These are phyloP conservation scores for Nakataea oryzae DNA, from an alignment of 2,329 filamentous ascomycete species.

Conservation along the genomic window DNA sequence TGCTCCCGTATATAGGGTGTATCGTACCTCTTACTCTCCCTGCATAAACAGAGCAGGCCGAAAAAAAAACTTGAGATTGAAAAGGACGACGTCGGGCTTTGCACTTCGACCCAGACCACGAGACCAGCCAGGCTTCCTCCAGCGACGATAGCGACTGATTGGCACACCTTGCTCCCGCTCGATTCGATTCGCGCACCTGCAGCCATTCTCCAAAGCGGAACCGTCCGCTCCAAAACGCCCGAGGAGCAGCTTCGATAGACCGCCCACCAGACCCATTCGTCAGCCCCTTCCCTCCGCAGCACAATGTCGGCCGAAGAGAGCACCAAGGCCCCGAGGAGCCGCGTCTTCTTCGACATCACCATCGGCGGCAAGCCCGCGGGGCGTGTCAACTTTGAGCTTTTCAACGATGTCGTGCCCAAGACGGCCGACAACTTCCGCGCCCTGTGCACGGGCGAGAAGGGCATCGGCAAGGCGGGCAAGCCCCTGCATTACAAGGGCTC, in stretches of 20 bases:
- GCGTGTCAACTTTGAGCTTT: slow-evolving; percentile 79
- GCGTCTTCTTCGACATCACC: slow-evolving; percentile 88
- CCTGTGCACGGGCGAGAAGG: slow-evolving; percentile 93
- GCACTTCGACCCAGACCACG: too few species aligned
- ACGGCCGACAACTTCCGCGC: slow-evolving; percentile 94
- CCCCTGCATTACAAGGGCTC: slow-evolving; percentile 90
- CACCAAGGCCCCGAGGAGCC: slow-evolving; percentile 47
- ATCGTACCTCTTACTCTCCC: neutral
- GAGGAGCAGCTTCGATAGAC: neutral
- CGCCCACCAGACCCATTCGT: neutral
- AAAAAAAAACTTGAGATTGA: neutral
- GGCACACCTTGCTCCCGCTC: neutral
- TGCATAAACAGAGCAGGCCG: neutral
- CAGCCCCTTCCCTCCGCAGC: neutral
- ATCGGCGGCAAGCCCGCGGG: slow-evolving; percentile 66
- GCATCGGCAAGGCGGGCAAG: slow-evolving; percentile 68
- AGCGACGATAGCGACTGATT: neutral
- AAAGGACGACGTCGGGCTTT: too few species aligned
- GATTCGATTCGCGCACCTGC: neutral
- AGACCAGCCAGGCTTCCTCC: neutral
- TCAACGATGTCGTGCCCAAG: slow-evolving; percentile 71
- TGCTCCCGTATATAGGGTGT: too few species aligned
- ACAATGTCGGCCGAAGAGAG: slow-evolving; percentile 29
- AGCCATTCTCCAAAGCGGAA: neutral
- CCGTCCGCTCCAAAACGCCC: neutral